phyloP scores from a whole-genome alignment of 169 alveolate species.

The Eimeria falciformis region DNA sequence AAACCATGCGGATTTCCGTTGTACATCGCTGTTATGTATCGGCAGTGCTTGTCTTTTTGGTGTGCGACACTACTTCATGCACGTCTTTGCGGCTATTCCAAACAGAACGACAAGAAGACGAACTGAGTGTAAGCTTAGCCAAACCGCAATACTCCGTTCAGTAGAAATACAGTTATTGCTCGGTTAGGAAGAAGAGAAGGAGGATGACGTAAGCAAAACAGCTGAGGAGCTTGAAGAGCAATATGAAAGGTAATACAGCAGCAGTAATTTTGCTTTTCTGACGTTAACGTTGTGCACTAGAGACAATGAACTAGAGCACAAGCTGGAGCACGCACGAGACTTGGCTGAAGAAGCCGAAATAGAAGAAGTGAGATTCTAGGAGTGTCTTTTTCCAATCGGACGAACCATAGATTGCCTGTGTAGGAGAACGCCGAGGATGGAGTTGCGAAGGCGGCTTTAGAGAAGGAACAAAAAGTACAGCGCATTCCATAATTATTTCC shows the following conservation, averaged over 20 bases:
- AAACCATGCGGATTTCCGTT: constrained; percentile 19
- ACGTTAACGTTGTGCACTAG: background rate
- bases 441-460: constrained; percentile 70
- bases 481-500: too few relatives aligned
- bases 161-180: background rate
- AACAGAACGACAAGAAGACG: background rate
- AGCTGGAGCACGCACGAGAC: constrained; percentile 62
- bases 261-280: background rate
- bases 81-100: constrained; percentile 56
- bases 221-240: constrained; percentile 70
- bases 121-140: background rate
- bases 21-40: background rate
- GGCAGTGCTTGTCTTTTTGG: background rate
- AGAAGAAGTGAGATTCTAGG: constrained; percentile 37
- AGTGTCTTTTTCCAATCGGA: background rate
- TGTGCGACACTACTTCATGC: constrained; percentile 19
- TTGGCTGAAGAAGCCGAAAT: constrained; percentile 76
- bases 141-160: background rate
- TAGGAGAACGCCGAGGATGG: constrained; percentile 75
- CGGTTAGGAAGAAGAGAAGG: constrained; percentile 41
- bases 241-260: background rate
- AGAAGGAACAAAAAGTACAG: constrained; percentile 57
- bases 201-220: constrained; percentile 43
- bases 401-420: background rate
- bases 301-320: constrained; percentile 42